These are phyloP conservation scores for Euphrasia arctica DNA, from an alignment of 305 asterid species.

Conservation along the genomic window DNA sequence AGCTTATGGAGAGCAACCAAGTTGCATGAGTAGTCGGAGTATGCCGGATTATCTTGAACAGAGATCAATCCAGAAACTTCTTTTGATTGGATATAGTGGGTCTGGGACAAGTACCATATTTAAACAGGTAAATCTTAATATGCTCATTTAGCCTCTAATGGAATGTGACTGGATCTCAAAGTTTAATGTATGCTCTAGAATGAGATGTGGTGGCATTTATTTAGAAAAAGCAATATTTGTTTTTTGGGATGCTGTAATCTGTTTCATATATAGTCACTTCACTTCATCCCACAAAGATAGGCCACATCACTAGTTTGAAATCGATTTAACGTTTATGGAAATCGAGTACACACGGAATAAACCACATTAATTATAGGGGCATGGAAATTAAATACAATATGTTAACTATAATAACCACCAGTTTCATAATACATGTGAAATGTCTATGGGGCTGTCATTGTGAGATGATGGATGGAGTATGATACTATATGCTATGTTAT, in stretches of 20 bases:
- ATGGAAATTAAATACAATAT: no score
- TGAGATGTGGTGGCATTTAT: conserved; percentile 15
- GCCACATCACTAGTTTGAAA: no score
- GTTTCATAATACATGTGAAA: no score
- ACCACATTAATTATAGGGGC: no score
- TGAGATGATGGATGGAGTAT: no score
- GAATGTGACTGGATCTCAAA: neutral
- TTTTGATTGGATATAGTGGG: conserved; percentile 82
- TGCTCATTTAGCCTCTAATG: conserved; percentile 15
- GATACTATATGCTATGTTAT: neutral
- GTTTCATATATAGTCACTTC: neutral
- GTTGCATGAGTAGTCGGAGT: conserved; percentile 46
- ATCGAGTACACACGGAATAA: no score
- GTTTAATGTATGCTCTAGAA: neutral
- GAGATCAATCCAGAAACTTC: conserved; percentile 78
- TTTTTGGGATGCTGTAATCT: conserved; percentile 5
- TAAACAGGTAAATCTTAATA: conserved; percentile 67
- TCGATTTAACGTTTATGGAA: no score
- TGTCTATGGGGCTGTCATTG: no score
- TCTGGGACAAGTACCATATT: conserved; percentile 98
- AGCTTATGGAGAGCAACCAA: conserved; percentile 44
- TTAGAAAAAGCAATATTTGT: neutral
- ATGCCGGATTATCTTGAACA: conserved; percentile 84
- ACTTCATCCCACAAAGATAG: no score
- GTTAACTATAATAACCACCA: no score